Evolutionary conservation across 495 filamentous ascomycete genomes (phyloP).

Genomic region (Parmelia sp.): DNA sequence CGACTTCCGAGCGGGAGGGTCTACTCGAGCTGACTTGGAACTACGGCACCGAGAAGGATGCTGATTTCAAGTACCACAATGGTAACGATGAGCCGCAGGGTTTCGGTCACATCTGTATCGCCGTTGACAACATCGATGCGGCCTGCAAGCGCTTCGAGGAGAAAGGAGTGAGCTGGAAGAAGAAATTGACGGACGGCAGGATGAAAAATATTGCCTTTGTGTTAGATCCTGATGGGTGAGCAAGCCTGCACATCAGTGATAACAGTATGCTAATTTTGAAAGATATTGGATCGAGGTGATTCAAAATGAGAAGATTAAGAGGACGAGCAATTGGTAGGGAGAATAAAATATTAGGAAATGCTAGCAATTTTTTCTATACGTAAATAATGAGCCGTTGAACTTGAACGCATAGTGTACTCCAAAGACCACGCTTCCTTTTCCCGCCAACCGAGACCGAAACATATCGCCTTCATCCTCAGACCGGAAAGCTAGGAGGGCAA

Average conservation of each 20-base stretch:
- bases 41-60: slow-evolving; percentile 89
- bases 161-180: slow-evolving; percentile 82
- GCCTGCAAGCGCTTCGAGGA: slow-evolving; percentile 82
- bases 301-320: slow-evolving; percentile 56
- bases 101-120: slow-evolving; percentile 87
- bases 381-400: no score
- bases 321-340: slow-evolving; percentile 40
- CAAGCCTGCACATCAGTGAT: background rate
- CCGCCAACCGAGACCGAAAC: no score
- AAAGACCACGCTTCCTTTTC: no score
- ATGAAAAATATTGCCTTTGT: slow-evolving; percentile 97
- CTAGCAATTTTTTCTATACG: no score
- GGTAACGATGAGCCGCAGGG: slow-evolving; percentile 89
- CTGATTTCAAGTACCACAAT: slow-evolving; percentile 79
- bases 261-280: slow-evolving; percentile 59
- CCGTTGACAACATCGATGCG: slow-evolving; percentile 82
- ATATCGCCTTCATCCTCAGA: no score
- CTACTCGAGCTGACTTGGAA: slow-evolving; percentile 93
- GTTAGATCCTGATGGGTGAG: slow-evolving; percentile 83
- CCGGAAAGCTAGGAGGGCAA: no score
- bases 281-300: slow-evolving; percentile 52
- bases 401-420: no score
- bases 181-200: slow-evolving; percentile 80
- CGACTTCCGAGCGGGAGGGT: slow-evolving; percentile 66
- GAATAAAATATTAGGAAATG: no score